Evolutionary conservation across 139 green algal species (phyloP), one percentile per base, ranked within the genome.

Genomic region (Raphidocelis subcapitata): DNA sequence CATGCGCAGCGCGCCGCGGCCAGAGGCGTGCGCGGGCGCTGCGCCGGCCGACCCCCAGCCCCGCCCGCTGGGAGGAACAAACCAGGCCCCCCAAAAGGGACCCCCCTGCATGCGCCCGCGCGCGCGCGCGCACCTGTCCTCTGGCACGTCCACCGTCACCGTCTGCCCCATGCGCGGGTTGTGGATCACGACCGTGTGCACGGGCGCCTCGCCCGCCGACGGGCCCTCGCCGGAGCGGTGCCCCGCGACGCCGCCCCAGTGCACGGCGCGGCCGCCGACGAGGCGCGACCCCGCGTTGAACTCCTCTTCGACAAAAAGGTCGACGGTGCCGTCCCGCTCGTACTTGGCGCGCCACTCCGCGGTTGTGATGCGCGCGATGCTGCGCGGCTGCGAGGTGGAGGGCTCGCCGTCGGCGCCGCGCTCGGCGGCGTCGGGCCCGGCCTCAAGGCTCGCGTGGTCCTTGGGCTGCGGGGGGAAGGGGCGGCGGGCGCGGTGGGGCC

Each of bases 281-380:
- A 97, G 74, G 24, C 92, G 81, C 8, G 91, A 96, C 0, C 88
- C 94, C 32, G 92, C 81, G 67, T 97, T 98, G 83, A 96, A 98
- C 72, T 98, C 90, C n/a, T 98, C 94, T 74, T 97, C 85, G 20
- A 97, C 66, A 83, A 87, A 98, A 37, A 98, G 75, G 82, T 97
- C 89, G 3, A 97, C 92, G 8, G 62, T 82, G 14, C 93, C 94
- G 35, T 94, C 89, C 49, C 76, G 77, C 66, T 97, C 94, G 68
- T 94, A 97, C 44, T 74, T 79, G 2, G 64, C 60, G 1, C 88
- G 81, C 93, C 92, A 97, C 73, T 97, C 88, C 0, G 80, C 87
- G 16, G 91, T 98, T 0, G 79, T 90, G 79, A 97, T 84, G 60
- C 69, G 85, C 77, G 76, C 33, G 36, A 94, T 94, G 64, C 81